Evolutionary conservation across 441 rosid species (phyloP).

Genomic region (Aleurites moluccanus): DNA sequence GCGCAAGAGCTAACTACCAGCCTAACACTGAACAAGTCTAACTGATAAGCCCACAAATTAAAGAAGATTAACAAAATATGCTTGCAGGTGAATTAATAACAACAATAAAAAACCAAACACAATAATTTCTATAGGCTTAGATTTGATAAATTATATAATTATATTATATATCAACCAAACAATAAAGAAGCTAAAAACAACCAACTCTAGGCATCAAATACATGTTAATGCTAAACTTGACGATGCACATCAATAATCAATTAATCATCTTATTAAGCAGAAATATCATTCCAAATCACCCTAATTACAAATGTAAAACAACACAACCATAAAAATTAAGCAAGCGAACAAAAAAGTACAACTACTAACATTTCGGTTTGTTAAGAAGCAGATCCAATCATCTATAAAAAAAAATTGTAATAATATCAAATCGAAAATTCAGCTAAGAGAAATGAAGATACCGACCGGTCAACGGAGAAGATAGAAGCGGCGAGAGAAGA

Average conservation of each 20-base stretch:
- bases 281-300: not conserved
- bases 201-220: too few relatives aligned
- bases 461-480: not conserved
- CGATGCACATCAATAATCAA: too few relatives aligned
- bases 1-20: not conserved
- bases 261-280: not conserved
- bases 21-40: not conserved
- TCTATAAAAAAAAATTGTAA: not conserved
- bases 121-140: not conserved
- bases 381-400: not conserved
- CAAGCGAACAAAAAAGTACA: not conserved
- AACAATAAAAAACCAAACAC: not conserved
- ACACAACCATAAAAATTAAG: not conserved
- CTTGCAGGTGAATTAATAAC: not conserved
- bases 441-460: not conserved
- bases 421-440: not conserved
- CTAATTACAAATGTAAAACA: not conserved
- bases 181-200: not conserved
- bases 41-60: not conserved
- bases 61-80: not conserved
- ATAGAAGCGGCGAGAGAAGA: conserved; percentile 1
- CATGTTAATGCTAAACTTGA: not conserved
- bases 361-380: not conserved
- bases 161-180: not conserved
- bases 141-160: not conserved